These are phyloP conservation scores for Rhodotorula sp. DNA, from an alignment of 1,284 basidiomycete species.

Conservation along the genomic window DNA sequence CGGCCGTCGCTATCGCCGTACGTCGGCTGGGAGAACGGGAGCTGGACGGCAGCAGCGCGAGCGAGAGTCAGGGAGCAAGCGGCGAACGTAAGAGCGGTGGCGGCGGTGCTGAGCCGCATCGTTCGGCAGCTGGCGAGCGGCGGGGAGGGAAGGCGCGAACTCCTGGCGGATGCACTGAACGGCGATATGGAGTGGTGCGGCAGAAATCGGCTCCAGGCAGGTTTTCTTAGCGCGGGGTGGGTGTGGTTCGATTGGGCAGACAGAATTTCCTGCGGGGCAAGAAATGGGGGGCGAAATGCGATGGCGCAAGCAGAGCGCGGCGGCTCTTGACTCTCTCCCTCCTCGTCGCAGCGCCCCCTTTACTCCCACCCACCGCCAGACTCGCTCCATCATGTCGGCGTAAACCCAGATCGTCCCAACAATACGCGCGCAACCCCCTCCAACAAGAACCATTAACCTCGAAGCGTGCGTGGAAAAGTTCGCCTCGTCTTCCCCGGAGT, in stretches of 20 bases:
- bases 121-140: background rate
- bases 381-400: constrained; percentile 15
- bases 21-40: background rate
- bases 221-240: too few relatives aligned
- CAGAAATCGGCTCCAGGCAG: too few relatives aligned
- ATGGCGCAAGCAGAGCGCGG: too few relatives aligned
- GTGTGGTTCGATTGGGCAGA: background rate
- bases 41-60: background rate
- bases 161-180: too few relatives aligned
- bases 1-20: background rate
- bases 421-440: background rate
- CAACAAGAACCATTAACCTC: background rate
- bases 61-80: background rate
- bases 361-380: background rate
- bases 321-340: background rate
- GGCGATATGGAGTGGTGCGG: background rate
- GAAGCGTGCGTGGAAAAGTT: constrained; percentile 1
- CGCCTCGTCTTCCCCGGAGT: background rate
- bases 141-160: background rate
- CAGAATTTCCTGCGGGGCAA: background rate
- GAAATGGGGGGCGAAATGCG: background rate
- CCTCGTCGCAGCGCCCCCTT: constrained; percentile 13
- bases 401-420: constrained; percentile 8
- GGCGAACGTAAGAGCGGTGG: background rate
- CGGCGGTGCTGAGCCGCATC: background rate